Conservation (phyloP, 352 stramenopile genomes). For the Halophytophthora batemanensis region DNA sequence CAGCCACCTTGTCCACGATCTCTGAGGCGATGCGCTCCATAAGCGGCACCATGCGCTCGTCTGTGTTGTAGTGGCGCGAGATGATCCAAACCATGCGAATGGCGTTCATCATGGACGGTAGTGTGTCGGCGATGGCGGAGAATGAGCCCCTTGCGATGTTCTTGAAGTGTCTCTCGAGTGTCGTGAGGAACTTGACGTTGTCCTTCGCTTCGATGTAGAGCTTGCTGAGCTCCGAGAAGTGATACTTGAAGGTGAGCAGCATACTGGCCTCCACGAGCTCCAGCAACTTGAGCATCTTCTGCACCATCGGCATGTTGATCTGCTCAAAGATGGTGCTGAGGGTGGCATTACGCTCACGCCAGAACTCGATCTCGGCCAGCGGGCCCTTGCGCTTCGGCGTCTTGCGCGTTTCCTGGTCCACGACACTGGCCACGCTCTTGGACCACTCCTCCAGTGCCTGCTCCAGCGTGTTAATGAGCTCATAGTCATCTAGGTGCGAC, state of each 20-base stretch:
- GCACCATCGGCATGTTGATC: slow-evolving; percentile 94
- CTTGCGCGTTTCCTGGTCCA: slow-evolving; percentile 90
- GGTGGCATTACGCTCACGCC: slow-evolving; percentile 92
- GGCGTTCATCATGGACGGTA: slow-evolving; percentile 96
- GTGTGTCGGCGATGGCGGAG: slow-evolving; percentile 88
- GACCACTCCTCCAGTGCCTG: slow-evolving; percentile 92
- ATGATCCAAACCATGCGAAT: slow-evolving; percentile 98
- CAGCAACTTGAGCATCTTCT: slow-evolving; percentile 94
- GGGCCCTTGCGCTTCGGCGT: slow-evolving; percentile 86
- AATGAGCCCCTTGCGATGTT: slow-evolving; percentile 91
- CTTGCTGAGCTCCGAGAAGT: slow-evolving; percentile 94
- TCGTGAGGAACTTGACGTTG: slow-evolving; percentile 96
- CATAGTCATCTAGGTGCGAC: slow-evolving; percentile 80
- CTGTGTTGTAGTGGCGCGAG: slow-evolving; percentile 96
- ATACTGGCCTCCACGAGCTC: slow-evolving; percentile 89
- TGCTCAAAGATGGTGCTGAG: slow-evolving; percentile 95
- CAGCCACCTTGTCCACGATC: slow-evolving; percentile 91
- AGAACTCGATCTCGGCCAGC: slow-evolving; percentile 96
- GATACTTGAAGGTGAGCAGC: slow-evolving; percentile 92
- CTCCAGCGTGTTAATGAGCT: slow-evolving; percentile 88
- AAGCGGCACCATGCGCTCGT: slow-evolving; percentile 94
- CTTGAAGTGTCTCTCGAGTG: slow-evolving; percentile 96
- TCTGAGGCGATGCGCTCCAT: slow-evolving; percentile 95
- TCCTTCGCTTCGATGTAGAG: slow-evolving; percentile 95
- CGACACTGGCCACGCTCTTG: slow-evolving; percentile 85